Percentiles rank a stretch among this genome's conserved stretches.
These are phyloP conservation scores for Corymbia maculata DNA, from an alignment of 345 rosid species.

Conservation along the genomic window DNA sequence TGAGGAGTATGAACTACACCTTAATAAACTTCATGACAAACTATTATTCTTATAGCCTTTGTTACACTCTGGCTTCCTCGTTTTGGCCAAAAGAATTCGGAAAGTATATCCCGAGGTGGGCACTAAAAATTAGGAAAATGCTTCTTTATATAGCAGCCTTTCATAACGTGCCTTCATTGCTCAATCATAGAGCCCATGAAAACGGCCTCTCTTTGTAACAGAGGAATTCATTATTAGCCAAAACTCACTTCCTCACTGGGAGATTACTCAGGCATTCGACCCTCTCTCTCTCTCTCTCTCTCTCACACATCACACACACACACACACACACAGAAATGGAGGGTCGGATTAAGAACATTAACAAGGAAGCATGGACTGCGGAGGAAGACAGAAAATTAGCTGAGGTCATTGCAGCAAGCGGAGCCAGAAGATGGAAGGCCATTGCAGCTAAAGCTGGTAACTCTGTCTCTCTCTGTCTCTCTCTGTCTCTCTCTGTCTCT, in stretches of 20 bases:
- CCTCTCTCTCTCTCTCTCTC: background rate
- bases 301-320: no score
- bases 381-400: slow-evolving; percentile 34
- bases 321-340: background rate
- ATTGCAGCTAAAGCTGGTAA: slow-evolving; percentile 32
- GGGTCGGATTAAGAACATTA: background rate
- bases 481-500: background rate
- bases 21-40: background rate
- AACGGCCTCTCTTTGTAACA: background rate
- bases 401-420: slow-evolving; percentile 24
- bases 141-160: background rate
- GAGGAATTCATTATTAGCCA: background rate
- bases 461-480: background rate
- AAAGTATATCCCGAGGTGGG: background rate
- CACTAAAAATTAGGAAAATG: background rate
- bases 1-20: no score
- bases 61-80: background rate
- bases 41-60: background rate
- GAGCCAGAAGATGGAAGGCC: slow-evolving; percentile 29
- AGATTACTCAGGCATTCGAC: background rate
- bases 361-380: slow-evolving; percentile 27
- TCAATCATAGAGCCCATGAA: background rate
- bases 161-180: background rate
- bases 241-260: background rate
- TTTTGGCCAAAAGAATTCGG: background rate